Evolutionary conservation across 192 early-diverging fungal species (phyloP), one percentile per base, ranked within the genome.

Genomic region (Paraglomus brasilianum): DNA sequence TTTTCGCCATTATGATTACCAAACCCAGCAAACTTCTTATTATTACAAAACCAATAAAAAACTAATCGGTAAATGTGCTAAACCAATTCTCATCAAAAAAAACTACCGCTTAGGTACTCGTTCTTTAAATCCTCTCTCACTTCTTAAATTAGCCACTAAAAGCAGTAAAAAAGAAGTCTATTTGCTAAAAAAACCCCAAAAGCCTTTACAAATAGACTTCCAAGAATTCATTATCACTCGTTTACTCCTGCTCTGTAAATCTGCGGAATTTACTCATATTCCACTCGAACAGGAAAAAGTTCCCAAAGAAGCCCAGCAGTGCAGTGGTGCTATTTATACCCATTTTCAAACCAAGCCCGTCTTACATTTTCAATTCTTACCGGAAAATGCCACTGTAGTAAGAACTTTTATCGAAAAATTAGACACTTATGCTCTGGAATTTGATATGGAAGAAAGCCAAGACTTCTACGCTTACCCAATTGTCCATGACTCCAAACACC

Each of bases 221-320:
- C 52, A 53, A 22, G 52, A 53, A 53, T 53, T 53, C 52, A 19
- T 53, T 19, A 53, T 53, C n/a, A 53, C n/a, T 22, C 52, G 52
- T 17, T 21, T 53, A 9, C 52, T 53, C 19, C 22, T 53, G n/a
- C 6, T 53, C 8, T 53, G 52, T 17, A 53, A 53, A n/a, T n/a
- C 9, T 8, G 52, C 52, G 6, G 52, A 53, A 53, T 53, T 53
- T 21, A 9, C 19, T 22, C 52, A 53, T 53, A n/a, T 53, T n/a
- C 52, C 52, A 14, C 22, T 53, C 7, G 52, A 53, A 17, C 52
- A 53, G 22, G 52, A 53, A 14, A 14, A 21, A 21, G 52, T 53
- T 53, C 19, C 19, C 19, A 53, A 53, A 53, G 52, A 53, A 53
- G 22, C 9, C 8, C n/a, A 22, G 6, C 11, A 9, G 8, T 53